A percentile compares a stretch with the other conserved stretches of the same genome.
Evolutionary conservation across 176 grass and related monocot species (phyloP).

Genomic region (Cymbopogon citratus): DNA sequence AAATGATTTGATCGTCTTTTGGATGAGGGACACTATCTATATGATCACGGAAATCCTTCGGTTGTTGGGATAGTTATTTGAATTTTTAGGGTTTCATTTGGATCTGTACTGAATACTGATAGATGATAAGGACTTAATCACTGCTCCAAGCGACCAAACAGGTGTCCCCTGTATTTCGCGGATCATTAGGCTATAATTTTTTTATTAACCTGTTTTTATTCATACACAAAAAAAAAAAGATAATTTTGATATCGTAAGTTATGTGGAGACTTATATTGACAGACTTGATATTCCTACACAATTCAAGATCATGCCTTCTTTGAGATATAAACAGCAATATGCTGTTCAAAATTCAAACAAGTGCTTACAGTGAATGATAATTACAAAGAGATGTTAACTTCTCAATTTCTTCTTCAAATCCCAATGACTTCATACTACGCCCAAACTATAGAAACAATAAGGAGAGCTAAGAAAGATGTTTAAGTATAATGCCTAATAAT

Average conservation of each 20-base stretch:
- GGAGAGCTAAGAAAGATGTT: neutral
- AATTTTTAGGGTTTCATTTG: neutral
- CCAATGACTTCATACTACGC: neutral
- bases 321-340: neutral
- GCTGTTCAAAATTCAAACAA: neutral
- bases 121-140: neutral
- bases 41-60: neutral
- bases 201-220: neutral
- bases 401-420: neutral
- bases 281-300: too few species aligned
- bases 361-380: neutral
- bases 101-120: neutral
- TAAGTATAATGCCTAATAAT: neutral
- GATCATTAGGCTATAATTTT: neutral
- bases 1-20: neutral
- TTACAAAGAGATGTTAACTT: neutral
- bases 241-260: neutral
- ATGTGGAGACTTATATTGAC: neutral
- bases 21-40: neutral
- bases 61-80: neutral
- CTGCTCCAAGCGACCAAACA: neutral
- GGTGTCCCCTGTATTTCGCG: neutral
- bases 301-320: neutral
- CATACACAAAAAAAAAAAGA: neutral
- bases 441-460: neutral